Evolutionary conservation across 768 basidiomycete genomes (phyloP).

Genomic region (Gymnopilus junonius): DNA sequence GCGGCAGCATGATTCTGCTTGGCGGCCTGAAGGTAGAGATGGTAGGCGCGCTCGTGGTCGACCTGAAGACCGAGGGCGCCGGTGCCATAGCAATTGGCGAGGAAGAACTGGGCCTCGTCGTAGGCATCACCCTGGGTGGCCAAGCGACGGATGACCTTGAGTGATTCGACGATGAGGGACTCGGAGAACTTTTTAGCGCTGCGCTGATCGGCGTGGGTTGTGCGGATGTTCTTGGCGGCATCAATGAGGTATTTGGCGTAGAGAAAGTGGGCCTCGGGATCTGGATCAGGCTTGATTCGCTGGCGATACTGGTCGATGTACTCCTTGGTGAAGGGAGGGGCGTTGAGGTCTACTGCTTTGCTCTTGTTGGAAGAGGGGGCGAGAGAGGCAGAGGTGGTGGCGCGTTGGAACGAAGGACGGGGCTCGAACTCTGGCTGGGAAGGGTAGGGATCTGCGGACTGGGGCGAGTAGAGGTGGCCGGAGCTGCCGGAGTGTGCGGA

Average conservation of each 20-base stretch:
- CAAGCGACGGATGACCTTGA: conserved; percentile 91
- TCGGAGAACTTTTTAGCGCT: conserved; percentile 92
- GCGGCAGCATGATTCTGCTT: conserved; percentile 97
- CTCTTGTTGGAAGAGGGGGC: conserved; percentile 64
- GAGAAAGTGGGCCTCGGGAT: conserved; percentile 96
- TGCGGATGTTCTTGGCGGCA: conserved; percentile 90
- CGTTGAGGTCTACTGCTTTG: conserved; percentile 81
- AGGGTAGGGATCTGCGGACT: conserved; percentile 29
- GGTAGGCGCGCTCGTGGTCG: conserved; percentile 97
- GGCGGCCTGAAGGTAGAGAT: conserved; percentile 94
- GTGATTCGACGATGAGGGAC: conserved; percentile 79
- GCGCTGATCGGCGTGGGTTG: conserved; percentile 74
- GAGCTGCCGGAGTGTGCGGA: conserved; percentile 30
- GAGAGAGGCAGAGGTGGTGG: conserved; percentile 61
- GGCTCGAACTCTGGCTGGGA: conserved; percentile 56
- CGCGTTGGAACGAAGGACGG: conserved; percentile 59
- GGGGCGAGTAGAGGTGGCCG: conserved; percentile 20
- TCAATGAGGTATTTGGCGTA: conserved; percentile 99
- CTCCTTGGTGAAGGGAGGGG: conserved; percentile 91
- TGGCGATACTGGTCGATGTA: conserved; percentile 98
- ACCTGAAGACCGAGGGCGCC: conserved; percentile 95
- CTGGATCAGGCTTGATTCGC: conserved; percentile 96
- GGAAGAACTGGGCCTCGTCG: conserved; percentile 97
- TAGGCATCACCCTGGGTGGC: conserved; percentile 93
- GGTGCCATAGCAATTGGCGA: conserved; percentile 96